phyloP scores from a whole-genome alignment of 768 basidiomycete genomes.

The Amyloporia xantha region DNA sequence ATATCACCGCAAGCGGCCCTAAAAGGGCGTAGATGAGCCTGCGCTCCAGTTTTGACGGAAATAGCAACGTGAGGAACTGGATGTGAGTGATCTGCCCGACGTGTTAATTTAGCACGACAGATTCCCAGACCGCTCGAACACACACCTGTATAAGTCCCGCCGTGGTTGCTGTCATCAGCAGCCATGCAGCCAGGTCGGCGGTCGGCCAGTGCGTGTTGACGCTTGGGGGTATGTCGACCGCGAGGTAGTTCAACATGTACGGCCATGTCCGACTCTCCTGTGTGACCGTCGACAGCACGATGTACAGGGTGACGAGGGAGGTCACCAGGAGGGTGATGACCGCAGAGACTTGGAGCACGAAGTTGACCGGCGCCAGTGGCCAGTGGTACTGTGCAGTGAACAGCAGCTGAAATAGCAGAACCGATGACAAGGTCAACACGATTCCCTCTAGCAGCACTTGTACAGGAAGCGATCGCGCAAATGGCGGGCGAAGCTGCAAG shows the following conservation, averaged over 20 bases:
- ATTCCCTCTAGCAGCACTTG: constrained; percentile 86
- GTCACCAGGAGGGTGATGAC: constrained; percentile 76
- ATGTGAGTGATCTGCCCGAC: constrained; percentile 93
- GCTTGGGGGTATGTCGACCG: constrained; percentile 66
- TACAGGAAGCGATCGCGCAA: constrained; percentile 83
- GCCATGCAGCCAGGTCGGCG: constrained; percentile 70
- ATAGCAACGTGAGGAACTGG: constrained; percentile 92
- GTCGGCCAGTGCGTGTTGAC: constrained; percentile 47
- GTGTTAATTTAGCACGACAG: neutral
- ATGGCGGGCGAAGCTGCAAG: constrained; percentile 67
- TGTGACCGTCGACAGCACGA: constrained; percentile 57
- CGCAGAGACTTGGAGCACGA: constrained; percentile 79
- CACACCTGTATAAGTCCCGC: constrained; percentile 81
- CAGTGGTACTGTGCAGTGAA: constrained; percentile 97
- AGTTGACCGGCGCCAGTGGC: constrained; percentile 91
- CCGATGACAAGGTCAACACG: constrained; percentile 73
- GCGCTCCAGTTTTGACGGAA: constrained; percentile 85
- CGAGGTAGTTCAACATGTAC: constrained; percentile 92
- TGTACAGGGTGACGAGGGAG: constrained; percentile 68
- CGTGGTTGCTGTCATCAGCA: constrained; percentile 80
- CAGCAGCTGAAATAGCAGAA: constrained; percentile 85
- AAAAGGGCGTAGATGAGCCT: constrained; percentile 80
- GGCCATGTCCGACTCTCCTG: constrained; percentile 77
- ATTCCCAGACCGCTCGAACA: constrained; percentile 4
- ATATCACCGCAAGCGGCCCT: constrained; percentile 80